A percentile compares a stretch with the other conserved stretches of the same genome.
Evolutionary conservation across 495 filamentous ascomycete species (phyloP).

Genomic region (Trichocladium uniseriatum): DNA sequence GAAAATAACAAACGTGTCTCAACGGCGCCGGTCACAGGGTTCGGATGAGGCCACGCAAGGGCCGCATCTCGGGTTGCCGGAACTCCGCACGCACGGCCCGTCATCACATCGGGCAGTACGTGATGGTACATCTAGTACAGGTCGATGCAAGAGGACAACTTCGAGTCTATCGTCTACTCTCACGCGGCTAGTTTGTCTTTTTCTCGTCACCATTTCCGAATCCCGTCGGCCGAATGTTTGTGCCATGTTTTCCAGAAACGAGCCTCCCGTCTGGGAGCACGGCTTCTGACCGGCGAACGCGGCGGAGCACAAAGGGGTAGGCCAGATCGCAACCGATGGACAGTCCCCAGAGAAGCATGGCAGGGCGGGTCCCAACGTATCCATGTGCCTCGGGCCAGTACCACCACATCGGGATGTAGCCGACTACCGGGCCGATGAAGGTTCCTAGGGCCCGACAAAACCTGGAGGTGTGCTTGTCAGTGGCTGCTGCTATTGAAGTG

Average conservation of each 20-base stretch:
- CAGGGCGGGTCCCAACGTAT: slow-evolving; percentile 28
- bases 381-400: slow-evolving; percentile 35
- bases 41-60: no score
- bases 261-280: slow-evolving; percentile 25
- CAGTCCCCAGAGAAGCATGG: slow-evolving; percentile 28
- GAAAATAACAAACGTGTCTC: no score
- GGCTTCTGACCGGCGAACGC: slow-evolving; percentile 25
- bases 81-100: no score
- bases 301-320: slow-evolving; percentile 31
- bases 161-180: no score
- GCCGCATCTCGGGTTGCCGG: no score
- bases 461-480: no score
- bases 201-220: background rate
- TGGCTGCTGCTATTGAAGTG: no score
- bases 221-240: background rate
- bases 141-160: no score
- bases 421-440: slow-evolving; percentile 24
- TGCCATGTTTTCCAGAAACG: background rate
- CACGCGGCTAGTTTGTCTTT: background rate
- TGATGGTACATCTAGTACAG: no score
- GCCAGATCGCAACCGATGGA: slow-evolving; percentile 28
- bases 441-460: slow-evolving; percentile 30
- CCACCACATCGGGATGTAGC: slow-evolving; percentile 29
- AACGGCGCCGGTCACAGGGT: no score
- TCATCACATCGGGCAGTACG: no score